A percentile compares a stretch with the other conserved stretches of the same genome.
phyloP scores from a whole-genome alignment of 2,329 filamentous ascomycete species.

The Cyclaneusma minus region DNA sequence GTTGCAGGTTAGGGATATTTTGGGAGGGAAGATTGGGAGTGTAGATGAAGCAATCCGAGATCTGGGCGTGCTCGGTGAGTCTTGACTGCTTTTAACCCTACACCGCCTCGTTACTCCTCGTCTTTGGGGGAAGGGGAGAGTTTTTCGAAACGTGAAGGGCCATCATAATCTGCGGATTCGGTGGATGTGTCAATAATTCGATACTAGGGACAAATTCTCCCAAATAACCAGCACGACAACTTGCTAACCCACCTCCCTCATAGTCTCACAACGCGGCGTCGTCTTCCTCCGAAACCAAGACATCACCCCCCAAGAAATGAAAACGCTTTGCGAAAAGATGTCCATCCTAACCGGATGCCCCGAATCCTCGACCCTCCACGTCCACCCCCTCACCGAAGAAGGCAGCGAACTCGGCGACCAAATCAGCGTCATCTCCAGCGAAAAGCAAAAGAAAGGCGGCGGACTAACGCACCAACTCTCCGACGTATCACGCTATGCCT shows the following conservation, averaged over 20 bases:
- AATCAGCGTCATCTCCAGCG: conserved; percentile 38
- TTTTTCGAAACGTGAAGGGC: no score
- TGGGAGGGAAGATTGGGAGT: conserved; percentile 43
- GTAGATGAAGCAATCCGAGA: conserved; percentile 40
- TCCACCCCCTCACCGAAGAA: conserved; percentile 37
- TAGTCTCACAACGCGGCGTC: conserved; percentile 30
- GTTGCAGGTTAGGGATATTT: conserved; percentile 41
- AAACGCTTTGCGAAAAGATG: conserved; percentile 27
- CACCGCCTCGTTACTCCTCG: not conserved
- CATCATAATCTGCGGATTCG: not conserved
- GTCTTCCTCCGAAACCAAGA: conserved; percentile 34
- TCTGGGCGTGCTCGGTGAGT: conserved; percentile 31
- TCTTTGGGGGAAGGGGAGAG: no score
- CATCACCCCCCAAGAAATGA: conserved; percentile 27
- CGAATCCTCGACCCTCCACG: conserved; percentile 29
- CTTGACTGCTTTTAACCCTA: conserved; percentile 4
- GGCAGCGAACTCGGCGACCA: conserved; percentile 36
- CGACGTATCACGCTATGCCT: conserved; percentile 31
- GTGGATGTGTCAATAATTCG: no score
- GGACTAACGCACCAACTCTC: conserved; percentile 33
- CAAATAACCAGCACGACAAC: no score
- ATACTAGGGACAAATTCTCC: no score
- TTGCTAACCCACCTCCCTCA: no score
- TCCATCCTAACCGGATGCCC: conserved; percentile 26
- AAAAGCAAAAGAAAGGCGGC: conserved; percentile 38